Base-by-base conservation (phyloP, 441 rosid species). In the Geranium incanum region DNA sequence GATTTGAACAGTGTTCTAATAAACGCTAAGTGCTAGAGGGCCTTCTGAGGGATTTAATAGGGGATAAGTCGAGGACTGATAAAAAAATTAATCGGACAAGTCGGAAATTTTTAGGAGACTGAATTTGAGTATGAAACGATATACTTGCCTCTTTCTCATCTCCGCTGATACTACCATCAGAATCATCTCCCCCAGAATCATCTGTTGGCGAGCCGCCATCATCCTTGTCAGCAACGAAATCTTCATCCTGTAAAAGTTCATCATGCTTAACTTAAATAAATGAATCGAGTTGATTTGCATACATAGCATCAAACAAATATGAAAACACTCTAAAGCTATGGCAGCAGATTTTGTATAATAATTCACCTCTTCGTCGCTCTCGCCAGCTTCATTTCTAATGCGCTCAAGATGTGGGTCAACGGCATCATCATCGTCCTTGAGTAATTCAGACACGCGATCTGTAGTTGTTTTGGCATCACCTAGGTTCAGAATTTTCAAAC, bases 371-470 rank as follows among this genome's bases (percentile, higher is more conserved):
- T 94, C 97, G 68, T 95, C 99, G 77, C 99, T 95, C 81, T 92
- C 97, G 66, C 87, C 96, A 71, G 96, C 94, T 80, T 78, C 90
- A 80, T 79, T 89, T 84, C 72, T 88, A 72, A 95, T 95, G 76
- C 96, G 95, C 77, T 81, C 89, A 76, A 92, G 97, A 84, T 95
- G 96, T 45, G 96, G 96, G 74, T 92, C 97, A 75, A 92, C 99
- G 9, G 87, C 92, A 78, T 88, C 92, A 71, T 92, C 93, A 63
- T 86, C 97, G 39, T 89, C 89, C 71, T 80, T 84, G 75, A 94
- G 90, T 74, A 92, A 90, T 36, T 88, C 82, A 67, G 94, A 82
- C 78, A 95, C 99, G n/a, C 89, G 94, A 15, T 88, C 87, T 55
- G 87, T 0, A 0, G 86, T 43, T 71, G 57, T 11, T 50, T 84